Percentiles rank a stretch among this genome's conserved stretches.
phyloP scores from a whole-genome alignment of 2,329 filamentous ascomycete species.

The Aureobasidium zeae region DNA sequence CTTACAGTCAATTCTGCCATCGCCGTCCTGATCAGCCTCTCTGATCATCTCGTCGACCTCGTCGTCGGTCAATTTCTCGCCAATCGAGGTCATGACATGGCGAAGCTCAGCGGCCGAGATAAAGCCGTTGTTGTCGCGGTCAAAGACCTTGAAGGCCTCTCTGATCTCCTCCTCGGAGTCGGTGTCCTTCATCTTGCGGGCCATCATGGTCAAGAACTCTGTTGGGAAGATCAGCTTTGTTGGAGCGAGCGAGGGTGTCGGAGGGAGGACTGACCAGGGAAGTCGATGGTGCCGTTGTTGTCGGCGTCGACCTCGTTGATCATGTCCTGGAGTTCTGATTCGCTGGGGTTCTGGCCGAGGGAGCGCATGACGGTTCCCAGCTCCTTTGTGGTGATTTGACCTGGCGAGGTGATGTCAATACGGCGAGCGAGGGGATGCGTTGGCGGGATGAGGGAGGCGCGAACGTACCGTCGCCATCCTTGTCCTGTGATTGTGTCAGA shows the following conservation, averaged over 20 bases:
- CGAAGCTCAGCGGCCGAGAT: slow-evolving; percentile 54
- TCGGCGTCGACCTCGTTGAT: slow-evolving; percentile 58
- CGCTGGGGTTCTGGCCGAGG: slow-evolving; percentile 53
- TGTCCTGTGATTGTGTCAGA: slow-evolving; percentile 36
- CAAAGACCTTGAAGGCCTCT: slow-evolving; percentile 58
- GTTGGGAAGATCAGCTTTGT: slow-evolving; percentile 11
- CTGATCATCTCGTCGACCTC: slow-evolving; percentile 59
- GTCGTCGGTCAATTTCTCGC: slow-evolving; percentile 54
- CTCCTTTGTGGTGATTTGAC: slow-evolving; percentile 55
- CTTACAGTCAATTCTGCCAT: slow-evolving; percentile 56
- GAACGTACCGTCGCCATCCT: slow-evolving; percentile 47
- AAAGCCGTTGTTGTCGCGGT: slow-evolving; percentile 56
- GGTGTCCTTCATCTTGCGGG: slow-evolving; percentile 51
- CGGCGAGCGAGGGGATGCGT: slow-evolving; percentile 6
- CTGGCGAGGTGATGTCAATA: slow-evolving; percentile 29
- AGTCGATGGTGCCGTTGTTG: slow-evolving; percentile 57
- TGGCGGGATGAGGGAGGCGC: neutral
- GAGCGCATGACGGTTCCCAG: slow-evolving; percentile 56
- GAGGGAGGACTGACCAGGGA: slow-evolving; percentile 41
- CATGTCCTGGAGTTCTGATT: slow-evolving; percentile 55
- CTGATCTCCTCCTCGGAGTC: slow-evolving; percentile 57
- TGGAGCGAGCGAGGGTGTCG: neutral
- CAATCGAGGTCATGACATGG: slow-evolving; percentile 55
- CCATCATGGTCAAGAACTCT: slow-evolving; percentile 61
- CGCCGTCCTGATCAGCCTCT: slow-evolving; percentile 55